Evolutionary conservation across 1,284 basidiomycete species (phyloP).

Genomic region (Leccinum ponderosum): DNA sequence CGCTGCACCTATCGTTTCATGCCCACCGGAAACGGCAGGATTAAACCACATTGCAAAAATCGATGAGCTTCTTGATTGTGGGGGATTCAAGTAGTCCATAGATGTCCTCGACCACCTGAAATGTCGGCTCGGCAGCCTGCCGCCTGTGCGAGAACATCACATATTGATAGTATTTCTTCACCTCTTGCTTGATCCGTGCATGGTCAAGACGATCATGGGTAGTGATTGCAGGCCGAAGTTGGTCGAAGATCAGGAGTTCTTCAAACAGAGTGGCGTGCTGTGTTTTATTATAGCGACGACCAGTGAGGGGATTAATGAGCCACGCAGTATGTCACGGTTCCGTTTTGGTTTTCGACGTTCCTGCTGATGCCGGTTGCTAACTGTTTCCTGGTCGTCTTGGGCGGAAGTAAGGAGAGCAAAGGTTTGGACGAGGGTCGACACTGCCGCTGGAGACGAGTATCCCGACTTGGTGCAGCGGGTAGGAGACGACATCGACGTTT

Average conservation of each 20-base stretch:
- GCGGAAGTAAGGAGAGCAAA: slow-evolving; percentile 1
- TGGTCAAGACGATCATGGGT: too few species aligned
- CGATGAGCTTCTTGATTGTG: not conserved
- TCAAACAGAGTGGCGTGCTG: not conserved
- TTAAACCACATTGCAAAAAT: not conserved
- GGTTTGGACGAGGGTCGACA: slow-evolving; percentile 3
- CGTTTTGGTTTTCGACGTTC: not conserved
- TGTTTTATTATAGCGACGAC: not conserved
- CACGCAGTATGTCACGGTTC: not conserved
- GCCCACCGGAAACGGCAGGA: not conserved
- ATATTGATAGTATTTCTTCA: too few species aligned
- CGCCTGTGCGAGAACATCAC: too few species aligned
- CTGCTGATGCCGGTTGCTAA: not conserved
- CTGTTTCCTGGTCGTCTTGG: not conserved
- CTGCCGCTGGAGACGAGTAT: not conserved
- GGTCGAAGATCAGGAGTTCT: not conserved
- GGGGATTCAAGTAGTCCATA: too few species aligned
- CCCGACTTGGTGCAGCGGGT: too few species aligned
- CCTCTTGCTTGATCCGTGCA: too few species aligned
- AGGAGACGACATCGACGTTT: slow-evolving; percentile 5
- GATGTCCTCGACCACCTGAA: too few species aligned
- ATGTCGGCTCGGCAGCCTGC: too few species aligned
- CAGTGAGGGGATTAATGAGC: not conserved
- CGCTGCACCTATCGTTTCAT: not conserved
- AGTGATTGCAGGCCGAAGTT: too few species aligned